A percentile compares a stretch with the other conserved stretches of the same genome.
Conservation (phyloP, 164 flowering plant genomes). For the Vitis labrusca region DNA sequence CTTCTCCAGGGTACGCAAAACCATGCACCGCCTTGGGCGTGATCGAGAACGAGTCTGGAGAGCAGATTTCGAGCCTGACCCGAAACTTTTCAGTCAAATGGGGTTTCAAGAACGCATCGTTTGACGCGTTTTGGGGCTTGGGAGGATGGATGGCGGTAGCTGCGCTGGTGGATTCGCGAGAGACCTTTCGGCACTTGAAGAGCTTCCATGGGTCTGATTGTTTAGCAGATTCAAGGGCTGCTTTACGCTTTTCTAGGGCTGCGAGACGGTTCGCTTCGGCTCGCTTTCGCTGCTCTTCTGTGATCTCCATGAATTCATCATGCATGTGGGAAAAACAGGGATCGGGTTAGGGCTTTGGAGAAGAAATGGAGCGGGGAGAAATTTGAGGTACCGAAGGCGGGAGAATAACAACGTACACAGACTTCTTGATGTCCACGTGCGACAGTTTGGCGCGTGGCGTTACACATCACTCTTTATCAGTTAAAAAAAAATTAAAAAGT, state of each 20-base stretch:
- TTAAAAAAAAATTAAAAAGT: too few relatives aligned
- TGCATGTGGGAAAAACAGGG: background rate
- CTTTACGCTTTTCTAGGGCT: constrained; percentile 73
- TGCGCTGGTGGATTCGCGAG: constrained; percentile 4
- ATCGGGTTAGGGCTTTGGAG: constrained; percentile 1
- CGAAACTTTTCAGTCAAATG: constrained; percentile 36
- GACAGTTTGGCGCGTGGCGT: background rate
- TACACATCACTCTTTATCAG: too few relatives aligned
- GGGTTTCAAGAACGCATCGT: constrained; percentile 5
- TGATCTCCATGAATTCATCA: constrained; percentile 44
- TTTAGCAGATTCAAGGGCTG: constrained; percentile 14
- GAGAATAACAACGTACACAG: too few relatives aligned
- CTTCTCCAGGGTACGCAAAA: constrained; percentile 58
- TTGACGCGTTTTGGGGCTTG: background rate
- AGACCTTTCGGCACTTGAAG: constrained; percentile 61
- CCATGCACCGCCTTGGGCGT: constrained; percentile 48
- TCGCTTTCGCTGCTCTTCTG: constrained; percentile 70
- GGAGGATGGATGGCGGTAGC: background rate
- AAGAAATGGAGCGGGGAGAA: background rate
- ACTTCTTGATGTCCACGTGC: background rate
- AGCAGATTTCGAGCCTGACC: constrained; percentile 74
- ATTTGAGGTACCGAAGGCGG: too few relatives aligned
- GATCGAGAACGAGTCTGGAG: constrained; percentile 75
- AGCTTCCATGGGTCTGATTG: constrained; percentile 42
- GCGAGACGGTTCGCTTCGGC: constrained; percentile 76